Evolutionary conservation across 306 rosid species (phyloP).

Genomic region (Adenanthera pavonina): DNA sequence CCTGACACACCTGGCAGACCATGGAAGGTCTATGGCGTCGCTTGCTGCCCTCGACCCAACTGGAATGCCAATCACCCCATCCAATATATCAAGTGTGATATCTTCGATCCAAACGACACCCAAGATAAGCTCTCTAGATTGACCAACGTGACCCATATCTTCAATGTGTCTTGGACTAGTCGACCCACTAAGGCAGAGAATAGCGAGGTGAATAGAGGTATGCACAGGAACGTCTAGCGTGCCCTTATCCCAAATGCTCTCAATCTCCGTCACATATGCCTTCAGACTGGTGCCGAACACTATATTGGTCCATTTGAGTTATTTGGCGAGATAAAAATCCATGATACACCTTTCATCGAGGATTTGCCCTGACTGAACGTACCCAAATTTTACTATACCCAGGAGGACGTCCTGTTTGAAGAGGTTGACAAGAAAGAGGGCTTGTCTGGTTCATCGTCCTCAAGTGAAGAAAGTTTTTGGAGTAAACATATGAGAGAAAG

Average conservation of each 20-base stretch:
- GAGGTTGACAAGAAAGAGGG: constrained; percentile 50
- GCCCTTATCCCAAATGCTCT: constrained; percentile 64
- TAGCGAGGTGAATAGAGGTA: constrained; percentile 54
- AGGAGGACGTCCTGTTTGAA: constrained; percentile 56
- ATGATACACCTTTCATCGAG: constrained; percentile 71
- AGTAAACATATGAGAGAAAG: no score
- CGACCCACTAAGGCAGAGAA: constrained; percentile 61
- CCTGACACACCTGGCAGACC: constrained; percentile 70
- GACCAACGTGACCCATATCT: constrained; percentile 66
- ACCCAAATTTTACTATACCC: constrained; percentile 64
- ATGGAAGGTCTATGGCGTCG: constrained; percentile 82
- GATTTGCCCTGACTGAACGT: constrained; percentile 54
- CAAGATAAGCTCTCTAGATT: constrained; percentile 55
- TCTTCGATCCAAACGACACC: constrained; percentile 50
- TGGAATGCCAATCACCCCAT: constrained; percentile 64
- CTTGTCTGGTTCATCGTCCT: constrained; percentile 55
- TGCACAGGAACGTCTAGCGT: constrained; percentile 56
- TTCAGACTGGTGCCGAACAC: constrained; percentile 71
- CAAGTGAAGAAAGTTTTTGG: background rate
- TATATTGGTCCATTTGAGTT: constrained; percentile 58
- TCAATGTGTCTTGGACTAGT: constrained; percentile 65
- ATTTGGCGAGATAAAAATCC: constrained; percentile 33
- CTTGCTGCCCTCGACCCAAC: constrained; percentile 61
- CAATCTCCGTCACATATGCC: constrained; percentile 64
- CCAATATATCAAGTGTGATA: constrained; percentile 67